Base-by-base conservation (phyloP, 2,329 filamentous ascomycete species). In the Pseudophaeomoniella oleicola region DNA sequence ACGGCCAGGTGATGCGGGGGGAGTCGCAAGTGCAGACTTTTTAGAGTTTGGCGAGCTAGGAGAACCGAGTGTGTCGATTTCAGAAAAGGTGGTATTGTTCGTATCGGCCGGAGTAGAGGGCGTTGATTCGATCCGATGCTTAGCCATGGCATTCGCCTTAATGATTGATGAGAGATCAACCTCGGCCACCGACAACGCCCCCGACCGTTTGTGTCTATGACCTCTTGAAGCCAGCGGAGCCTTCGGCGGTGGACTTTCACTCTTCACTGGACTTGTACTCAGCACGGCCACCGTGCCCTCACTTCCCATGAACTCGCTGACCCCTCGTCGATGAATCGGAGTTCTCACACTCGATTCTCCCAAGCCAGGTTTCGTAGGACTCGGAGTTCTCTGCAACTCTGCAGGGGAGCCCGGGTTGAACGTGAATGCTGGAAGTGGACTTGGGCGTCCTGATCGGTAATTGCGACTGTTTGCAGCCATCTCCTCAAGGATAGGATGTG, bases 101-200 rank as follows among this genome's bases (percentile, higher is more conserved):
- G 32, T 29, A 5, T 67, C 56, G 46, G 66, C 59, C 16, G 67
- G 65, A 11, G 64, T 64, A 29, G 51, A 56, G 6, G 68, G 67
- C 11, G 78, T 77, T 49, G 78, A 85, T 47, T 65, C 77, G 4
- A 70, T 69, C 36, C 66, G 61, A 14, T 66, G 59, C 32, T 66
- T 60, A 12, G 68, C 53, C 34, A 68, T 66, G 31, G 70, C 62
- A 16, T 66, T 69, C 3, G 75, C 71, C 36, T 74, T 72, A 45
- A 87, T 65, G 19, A 86, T 77, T 29, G 71, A 64, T 9, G 76
- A 75, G 9, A 45, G 47, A 30, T 50, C 47, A 15, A 94, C 59
- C 51, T 94, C 87, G 51, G 88, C 82, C 39, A 77, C 81, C 2
- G 86, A 94, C 35, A 94, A 77, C 3, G 84, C 81, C 41, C 62